Evolutionary conservation across 106 monocot genomes (phyloP).

Genomic region (Platanthera zijinensis): DNA sequence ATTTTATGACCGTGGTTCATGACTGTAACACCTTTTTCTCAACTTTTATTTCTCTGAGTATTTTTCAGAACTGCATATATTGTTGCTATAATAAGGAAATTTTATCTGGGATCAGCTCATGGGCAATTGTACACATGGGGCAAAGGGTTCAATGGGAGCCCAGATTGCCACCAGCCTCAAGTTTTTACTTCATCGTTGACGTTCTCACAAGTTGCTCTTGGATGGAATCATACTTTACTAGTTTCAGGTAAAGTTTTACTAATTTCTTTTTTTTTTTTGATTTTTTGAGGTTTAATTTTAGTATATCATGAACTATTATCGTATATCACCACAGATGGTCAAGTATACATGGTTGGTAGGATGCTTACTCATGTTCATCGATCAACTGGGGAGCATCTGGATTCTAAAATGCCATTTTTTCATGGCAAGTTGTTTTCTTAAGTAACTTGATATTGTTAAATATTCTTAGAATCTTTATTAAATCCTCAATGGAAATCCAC

Average conservation of each 20-base stretch:
- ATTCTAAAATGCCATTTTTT: not conserved
- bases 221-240: slow-evolving; percentile 73
- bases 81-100: not conserved
- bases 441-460: not conserved
- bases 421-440: not conserved
- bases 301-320: not conserved
- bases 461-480: not conserved
- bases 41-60: not conserved
- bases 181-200: slow-evolving; percentile 23
- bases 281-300: not conserved
- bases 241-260: slow-evolving; percentile 37
- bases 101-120: slow-evolving; percentile 31
- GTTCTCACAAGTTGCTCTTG: slow-evolving; percentile 61
- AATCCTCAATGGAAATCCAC: not conserved
- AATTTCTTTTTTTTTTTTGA: not conserved
- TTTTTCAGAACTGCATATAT: not conserved
- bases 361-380: slow-evolving; percentile 14
- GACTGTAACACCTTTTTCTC: not conserved
- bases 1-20: not conserved
- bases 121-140: slow-evolving; percentile 67
- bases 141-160: slow-evolving; percentile 36
- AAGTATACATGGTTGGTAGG: slow-evolving; percentile 52
- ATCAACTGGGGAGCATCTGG: not conserved
- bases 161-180: slow-evolving; percentile 25
- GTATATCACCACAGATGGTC: slow-evolving; percentile 27